Evolutionary conservation across 2,329 filamentous ascomycete genomes (phyloP).

Genomic region (Sporothrix luriei): DNA sequence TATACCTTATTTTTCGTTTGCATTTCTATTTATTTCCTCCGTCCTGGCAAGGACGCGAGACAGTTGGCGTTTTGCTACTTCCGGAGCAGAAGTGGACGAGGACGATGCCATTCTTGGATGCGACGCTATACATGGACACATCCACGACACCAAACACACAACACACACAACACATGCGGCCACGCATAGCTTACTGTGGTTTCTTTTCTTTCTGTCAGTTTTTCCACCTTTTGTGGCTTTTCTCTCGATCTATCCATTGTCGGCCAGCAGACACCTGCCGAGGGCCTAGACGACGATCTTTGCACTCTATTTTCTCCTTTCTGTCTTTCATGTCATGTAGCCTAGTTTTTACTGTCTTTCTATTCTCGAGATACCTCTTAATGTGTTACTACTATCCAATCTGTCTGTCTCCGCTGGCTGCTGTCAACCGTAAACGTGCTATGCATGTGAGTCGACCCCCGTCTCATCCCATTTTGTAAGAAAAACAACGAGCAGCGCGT

Average conservation of each 20-base stretch:
- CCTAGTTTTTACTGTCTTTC: background rate
- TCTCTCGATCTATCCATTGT: background rate
- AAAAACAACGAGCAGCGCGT: too few species aligned
- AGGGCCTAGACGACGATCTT: background rate
- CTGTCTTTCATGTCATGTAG: background rate
- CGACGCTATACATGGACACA: slow-evolving; percentile 6
- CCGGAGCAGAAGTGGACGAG: background rate
- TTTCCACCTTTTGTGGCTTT: background rate
- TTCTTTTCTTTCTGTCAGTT: background rate
- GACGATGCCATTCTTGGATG: background rate
- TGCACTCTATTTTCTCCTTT: background rate
- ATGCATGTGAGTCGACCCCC: too few species aligned
- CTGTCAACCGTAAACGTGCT: background rate
- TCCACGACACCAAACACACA: slow-evolving; percentile 7
- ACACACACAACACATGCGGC: background rate
- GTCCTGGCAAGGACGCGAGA: slow-evolving; percentile 1
- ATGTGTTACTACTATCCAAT: slow-evolving; percentile 23
- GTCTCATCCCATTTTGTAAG: too few species aligned
- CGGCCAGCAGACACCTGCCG: background rate
- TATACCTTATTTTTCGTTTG: slow-evolving; percentile 8
- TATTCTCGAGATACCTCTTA: slow-evolving; percentile 22
- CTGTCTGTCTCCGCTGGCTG: background rate
- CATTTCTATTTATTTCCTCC: background rate
- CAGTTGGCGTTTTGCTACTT: slow-evolving; percentile 9
- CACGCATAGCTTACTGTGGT: background rate